Conservation (phyloP, 805 yeast genomes). For the Yamadazyma phyllophila region DNA sequence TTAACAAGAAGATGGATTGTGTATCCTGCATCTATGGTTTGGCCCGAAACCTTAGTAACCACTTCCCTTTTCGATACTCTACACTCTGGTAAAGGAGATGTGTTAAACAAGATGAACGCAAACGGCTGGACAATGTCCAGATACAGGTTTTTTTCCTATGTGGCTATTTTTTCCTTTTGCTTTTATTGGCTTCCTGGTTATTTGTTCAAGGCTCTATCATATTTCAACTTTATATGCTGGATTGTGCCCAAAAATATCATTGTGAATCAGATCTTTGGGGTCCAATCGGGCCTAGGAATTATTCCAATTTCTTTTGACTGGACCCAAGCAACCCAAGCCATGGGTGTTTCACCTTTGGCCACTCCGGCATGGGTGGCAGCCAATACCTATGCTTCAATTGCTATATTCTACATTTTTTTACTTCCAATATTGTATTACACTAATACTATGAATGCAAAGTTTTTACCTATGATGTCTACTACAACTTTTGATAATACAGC, state of each 20-base stretch:
- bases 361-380: slow-evolving; percentile 56
- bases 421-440: slow-evolving; percentile 54
- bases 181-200: slow-evolving; percentile 62
- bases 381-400: slow-evolving; percentile 35
- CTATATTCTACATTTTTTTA: slow-evolving; percentile 51
- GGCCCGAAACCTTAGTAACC: slow-evolving; percentile 68
- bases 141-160: slow-evolving; percentile 5
- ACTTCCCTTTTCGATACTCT: slow-evolving; percentile 4
- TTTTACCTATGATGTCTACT: slow-evolving; percentile 50
- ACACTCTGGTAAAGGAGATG: slow-evolving; percentile 1
- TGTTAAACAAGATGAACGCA: not conserved
- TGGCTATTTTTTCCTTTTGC: slow-evolving; percentile 28
- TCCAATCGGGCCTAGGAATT: slow-evolving; percentile 56
- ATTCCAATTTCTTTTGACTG: slow-evolving; percentile 54
- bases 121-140: slow-evolving; percentile 5
- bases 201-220: slow-evolving; percentile 53
- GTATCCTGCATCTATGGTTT: slow-evolving; percentile 59
- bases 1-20: slow-evolving; percentile 54
- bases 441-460: slow-evolving; percentile 57
- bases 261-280: slow-evolving; percentile 63
- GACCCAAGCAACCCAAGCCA: slow-evolving; percentile 5
- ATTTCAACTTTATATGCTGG: slow-evolving; percentile 65
- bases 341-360: slow-evolving; percentile 42
- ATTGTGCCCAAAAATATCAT: slow-evolving; percentile 51
- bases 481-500: slow-evolving; percentile 50